Conservation (phyloP, 1,284 basidiomycete genomes). For the Pisolithus thermaeus region DNA sequence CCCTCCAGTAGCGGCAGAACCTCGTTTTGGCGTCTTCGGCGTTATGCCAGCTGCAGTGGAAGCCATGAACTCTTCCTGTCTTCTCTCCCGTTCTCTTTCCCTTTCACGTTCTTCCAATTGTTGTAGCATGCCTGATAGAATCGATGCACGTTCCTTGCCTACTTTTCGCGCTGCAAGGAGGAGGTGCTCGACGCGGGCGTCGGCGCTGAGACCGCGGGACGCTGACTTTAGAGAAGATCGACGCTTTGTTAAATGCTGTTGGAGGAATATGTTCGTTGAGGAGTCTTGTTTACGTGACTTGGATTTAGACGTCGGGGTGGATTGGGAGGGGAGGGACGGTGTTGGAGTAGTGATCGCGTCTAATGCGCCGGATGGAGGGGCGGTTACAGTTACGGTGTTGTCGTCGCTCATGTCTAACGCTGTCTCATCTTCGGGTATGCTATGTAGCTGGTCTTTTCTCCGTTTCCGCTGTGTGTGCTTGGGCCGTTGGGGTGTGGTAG, state of each 20-base stretch:
- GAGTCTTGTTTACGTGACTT: slow-evolving; percentile 22
- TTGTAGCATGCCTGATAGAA: slow-evolving; percentile 32
- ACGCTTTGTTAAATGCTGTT: slow-evolving; percentile 15
- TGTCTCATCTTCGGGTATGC: slow-evolving; percentile 19
- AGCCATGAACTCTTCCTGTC: slow-evolving; percentile 21
- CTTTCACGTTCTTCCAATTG: slow-evolving; percentile 24
- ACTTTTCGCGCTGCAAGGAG: slow-evolving; percentile 44
- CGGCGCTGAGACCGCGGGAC: slow-evolving; percentile 29
- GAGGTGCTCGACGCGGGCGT: slow-evolving; percentile 45
- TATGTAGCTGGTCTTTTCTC: slow-evolving; percentile 18
- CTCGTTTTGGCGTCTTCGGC: slow-evolving; percentile 29
- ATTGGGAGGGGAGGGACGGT: slow-evolving; percentile 11
- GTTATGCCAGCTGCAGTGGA: slow-evolving; percentile 21
- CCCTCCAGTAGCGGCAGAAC: no score
- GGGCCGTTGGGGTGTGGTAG: slow-evolving; percentile 14
- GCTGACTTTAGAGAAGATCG: slow-evolving; percentile 20
- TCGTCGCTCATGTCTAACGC: slow-evolving; percentile 19
- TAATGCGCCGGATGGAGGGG: background rate
- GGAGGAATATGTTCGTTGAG: slow-evolving; percentile 1
- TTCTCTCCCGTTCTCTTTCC: slow-evolving; percentile 20
- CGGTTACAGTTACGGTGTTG: slow-evolving; percentile 8
- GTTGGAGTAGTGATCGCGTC: slow-evolving; percentile 15
- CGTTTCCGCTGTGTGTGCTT: slow-evolving; percentile 20
- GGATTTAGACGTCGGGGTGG: slow-evolving; percentile 21
- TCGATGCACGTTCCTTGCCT: slow-evolving; percentile 37